These are phyloP conservation scores for Nothomitra cinnamomea DNA, from an alignment of 2,329 filamentous ascomycete genomes.

Conservation along the genomic window DNA sequence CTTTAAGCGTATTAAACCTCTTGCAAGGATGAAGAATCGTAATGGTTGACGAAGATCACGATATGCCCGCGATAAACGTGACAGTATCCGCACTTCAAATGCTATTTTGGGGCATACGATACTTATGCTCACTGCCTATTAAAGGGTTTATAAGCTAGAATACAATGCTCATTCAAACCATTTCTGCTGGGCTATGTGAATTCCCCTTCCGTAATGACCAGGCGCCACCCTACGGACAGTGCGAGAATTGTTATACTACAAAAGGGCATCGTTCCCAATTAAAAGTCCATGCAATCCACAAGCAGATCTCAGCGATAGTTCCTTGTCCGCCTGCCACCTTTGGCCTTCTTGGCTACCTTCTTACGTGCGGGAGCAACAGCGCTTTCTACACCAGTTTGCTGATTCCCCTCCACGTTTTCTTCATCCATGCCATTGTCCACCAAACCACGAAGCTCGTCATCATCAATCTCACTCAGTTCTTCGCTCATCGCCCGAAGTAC, in stretches of 20 bases:
- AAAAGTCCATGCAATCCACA: neutral
- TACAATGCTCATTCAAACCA: neutral
- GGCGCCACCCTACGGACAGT: neutral
- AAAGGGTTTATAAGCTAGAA: neutral
- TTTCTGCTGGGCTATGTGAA: neutral
- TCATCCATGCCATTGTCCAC: slow-evolving; percentile 29
- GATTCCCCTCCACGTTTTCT: slow-evolving; percentile 1
- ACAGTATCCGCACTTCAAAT: neutral
- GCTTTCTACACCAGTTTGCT: neutral
- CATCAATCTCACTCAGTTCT: slow-evolving; percentile 79
- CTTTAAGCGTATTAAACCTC: no score
- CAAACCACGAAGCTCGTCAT: slow-evolving; percentile 67
- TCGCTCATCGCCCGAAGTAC: slow-evolving; percentile 62
- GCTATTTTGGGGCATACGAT: neutral
- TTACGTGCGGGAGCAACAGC: neutral
- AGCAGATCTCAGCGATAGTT: slow-evolving; percentile 2
- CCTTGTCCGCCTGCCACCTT: neutral
- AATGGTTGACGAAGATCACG: no score
- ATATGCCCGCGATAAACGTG: no score
- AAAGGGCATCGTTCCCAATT: neutral
- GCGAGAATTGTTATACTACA: neutral
- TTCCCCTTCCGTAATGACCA: neutral
- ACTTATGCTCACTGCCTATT: neutral
- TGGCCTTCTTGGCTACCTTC: neutral
- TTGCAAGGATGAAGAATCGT: no score